Evolutionary conservation across 176 grass and related monocot genomes (phyloP).

Genomic region (Elymus sibiricus): DNA sequence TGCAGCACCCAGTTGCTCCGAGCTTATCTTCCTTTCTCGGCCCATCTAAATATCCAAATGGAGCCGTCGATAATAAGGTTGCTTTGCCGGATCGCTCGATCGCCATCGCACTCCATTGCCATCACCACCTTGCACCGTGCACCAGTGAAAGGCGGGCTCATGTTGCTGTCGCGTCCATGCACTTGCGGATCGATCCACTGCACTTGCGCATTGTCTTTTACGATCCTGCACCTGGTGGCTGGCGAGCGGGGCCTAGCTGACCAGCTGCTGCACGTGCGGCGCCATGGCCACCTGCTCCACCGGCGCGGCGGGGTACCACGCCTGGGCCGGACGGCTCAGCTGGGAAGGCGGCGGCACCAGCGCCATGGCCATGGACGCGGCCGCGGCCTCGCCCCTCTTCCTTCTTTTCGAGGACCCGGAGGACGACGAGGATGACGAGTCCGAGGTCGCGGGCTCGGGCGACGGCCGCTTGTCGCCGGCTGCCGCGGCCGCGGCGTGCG

Average conservation of each 20-base stretch:
- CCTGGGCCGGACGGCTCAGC: constrained; percentile 31
- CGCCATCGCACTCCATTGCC: not conserved
- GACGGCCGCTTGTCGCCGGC: constrained; percentile 46
- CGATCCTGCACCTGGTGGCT: not conserved
- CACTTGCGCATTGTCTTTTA: not conserved
- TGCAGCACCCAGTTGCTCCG: constrained; percentile 21
- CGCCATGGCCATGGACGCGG: constrained; percentile 45
- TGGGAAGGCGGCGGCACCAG: constrained; percentile 21
- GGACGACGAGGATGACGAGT: constrained; percentile 13
- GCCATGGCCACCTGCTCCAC: constrained; percentile 37
- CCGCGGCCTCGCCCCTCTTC: constrained; percentile 62
- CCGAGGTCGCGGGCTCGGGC: constrained; percentile 39
- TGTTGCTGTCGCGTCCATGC: not conserved
- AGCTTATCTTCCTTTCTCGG: constrained; percentile 25
- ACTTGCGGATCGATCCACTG: not conserved
- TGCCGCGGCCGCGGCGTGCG: not conserved
- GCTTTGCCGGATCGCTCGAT: not conserved
- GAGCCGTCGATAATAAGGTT: constrained; percentile 11
- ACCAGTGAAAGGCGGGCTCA: not conserved
- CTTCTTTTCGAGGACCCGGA: constrained; percentile 51
- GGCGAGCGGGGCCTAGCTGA: constrained; percentile 40
- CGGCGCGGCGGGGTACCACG: constrained; percentile 32
- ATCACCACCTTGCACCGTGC: not conserved
- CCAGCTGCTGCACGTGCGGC: constrained; percentile 39
- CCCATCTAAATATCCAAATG: constrained; percentile 1